Base-by-base conservation (phyloP, 345 rosid genomes). In the Heritiera fomes region DNA sequence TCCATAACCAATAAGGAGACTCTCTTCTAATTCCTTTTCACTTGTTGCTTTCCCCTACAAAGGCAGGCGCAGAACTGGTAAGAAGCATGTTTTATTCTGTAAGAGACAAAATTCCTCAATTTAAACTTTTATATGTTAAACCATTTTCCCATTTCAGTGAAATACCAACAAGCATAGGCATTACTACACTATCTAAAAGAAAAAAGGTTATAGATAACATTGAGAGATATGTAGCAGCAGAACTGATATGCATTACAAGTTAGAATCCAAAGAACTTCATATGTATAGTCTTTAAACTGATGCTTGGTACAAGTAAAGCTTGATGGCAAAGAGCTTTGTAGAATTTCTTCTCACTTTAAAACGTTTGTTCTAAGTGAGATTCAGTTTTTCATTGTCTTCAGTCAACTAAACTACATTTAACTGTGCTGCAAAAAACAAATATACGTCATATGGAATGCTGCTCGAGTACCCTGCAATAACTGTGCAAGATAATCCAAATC, bases 1-100 rank as follows among this genome's bases (percentile, higher is more conserved):
- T 82, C 85, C 85, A 89, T 85, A 71, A 45, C 66, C 55, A 50
- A 49, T 58, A 80, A 59, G 17, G 77, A 62, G 23, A 80, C 58
- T 15, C 28, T 65, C 63, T 62, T 40, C 58, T 15, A 53, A n/a
- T 53, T 53, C 66, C 28, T 7, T 34, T 14, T 13, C 47, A 45
- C 76, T 49, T 67, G 12, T 46, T 47, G 23, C 32, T 32, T 49
- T 41, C 64, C 38, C 71, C 60, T 75, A 20, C 23, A 56, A 45
- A 56, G 72, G 53, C 28, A 62, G 43, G 67, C 32, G 67, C 67
- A 62, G 41, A 62, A 32, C 67, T 62, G 67, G n/a, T 60, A 28
- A 60, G 64, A 60, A 60, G 10, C 64, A 60, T 60, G 14, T 60
- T 23, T 10, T 23, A 60, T 53, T 23, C 34, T 60, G 11, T 10